These are phyloP conservation scores for Mycena capillaripes DNA, from an alignment of 768 basidiomycete species.

Conservation along the genomic window DNA sequence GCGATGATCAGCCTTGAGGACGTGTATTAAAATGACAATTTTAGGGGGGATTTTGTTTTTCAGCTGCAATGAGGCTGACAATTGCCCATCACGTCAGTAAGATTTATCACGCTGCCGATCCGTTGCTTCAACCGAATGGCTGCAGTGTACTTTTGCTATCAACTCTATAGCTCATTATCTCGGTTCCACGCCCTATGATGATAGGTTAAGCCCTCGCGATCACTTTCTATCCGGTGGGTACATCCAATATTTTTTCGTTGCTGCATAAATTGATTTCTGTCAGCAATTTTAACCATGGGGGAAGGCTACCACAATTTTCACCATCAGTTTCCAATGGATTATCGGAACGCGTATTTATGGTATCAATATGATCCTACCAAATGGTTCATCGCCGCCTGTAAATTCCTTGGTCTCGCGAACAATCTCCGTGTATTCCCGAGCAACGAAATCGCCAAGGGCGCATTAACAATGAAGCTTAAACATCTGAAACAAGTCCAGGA, in stretches of 20 bases:
- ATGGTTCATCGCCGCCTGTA: conserved; percentile 86
- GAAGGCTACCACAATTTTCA: conserved; percentile 95
- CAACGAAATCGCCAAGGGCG: conserved; percentile 89
- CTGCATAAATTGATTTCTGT: neutral
- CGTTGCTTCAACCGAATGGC: conserved; percentile 14
- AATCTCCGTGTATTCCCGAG: conserved; percentile 89
- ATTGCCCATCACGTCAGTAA: conserved; percentile 85
- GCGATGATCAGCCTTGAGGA: neutral
- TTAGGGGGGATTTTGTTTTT: conserved; percentile 83
- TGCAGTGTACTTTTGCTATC: conserved; percentile 87
- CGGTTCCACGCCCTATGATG: conserved; percentile 86
- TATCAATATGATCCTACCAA: conserved; percentile 81
- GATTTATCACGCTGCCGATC: conserved; percentile 12
- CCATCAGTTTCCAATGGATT: conserved; percentile 92
- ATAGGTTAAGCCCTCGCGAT: conserved; percentile 82
- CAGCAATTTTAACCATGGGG: conserved; percentile 84
- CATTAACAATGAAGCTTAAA: conserved; percentile 88
- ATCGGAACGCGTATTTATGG: conserved; percentile 83
- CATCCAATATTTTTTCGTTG: neutral
- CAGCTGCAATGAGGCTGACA: conserved; percentile 77
- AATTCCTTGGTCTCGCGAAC: conserved; percentile 76
- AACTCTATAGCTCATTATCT: conserved; percentile 92
- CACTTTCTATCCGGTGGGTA: conserved; percentile 71
- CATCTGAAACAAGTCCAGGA: conserved; percentile 76
- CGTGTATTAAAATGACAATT: conserved; percentile 51